Conservation (phyloP, 805 yeast species). For the Candida rishiriensis region DNA sequence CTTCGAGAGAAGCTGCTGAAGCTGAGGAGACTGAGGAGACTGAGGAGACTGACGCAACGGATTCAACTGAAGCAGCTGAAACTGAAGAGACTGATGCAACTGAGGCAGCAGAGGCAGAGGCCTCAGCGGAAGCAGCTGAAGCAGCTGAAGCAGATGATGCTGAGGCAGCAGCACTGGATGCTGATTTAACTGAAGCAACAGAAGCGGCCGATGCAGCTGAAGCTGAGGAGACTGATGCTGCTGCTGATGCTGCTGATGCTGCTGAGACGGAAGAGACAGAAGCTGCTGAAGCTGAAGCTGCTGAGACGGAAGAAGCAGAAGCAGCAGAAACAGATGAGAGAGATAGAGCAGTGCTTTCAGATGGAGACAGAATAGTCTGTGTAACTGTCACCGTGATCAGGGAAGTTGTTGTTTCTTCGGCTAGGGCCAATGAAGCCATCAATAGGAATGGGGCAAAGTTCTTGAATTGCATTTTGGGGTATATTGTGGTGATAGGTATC, state of each 20-base stretch:
- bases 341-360: conserved; percentile 34
- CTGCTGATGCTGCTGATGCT: conserved; percentile 6
- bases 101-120: conserved; percentile 11
- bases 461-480: conserved; percentile 25
- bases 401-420: conserved; percentile 38
- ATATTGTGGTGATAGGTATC: conserved; percentile 1
- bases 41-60: conserved; percentile 21
- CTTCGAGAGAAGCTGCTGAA: conserved; percentile 10
- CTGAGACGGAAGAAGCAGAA: conserved; percentile 11
- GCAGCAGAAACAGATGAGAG: conserved; percentile 20
- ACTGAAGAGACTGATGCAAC: conserved; percentile 16
- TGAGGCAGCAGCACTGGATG: conserved; percentile 8
- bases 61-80: conserved; percentile 18
- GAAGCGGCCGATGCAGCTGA: conserved; percentile 18
- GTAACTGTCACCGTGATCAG: conserved; percentile 43
- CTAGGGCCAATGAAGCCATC: conserved; percentile 21
- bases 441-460: conserved; percentile 22
- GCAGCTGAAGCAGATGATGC: conserved; percentile 5
- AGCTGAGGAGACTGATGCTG: conserved; percentile 6
- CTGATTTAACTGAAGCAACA: conserved; percentile 8
- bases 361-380: conserved; percentile 41
- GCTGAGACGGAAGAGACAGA: conserved; percentile 6
- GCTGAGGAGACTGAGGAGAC: conserved; percentile 11
- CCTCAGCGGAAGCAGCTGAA: conserved; percentile 5
- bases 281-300: not conserved